Percentiles rank a stretch among this genome's conserved stretches.
Evolutionary conservation across 2,329 filamentous ascomycete species (phyloP).

Genomic region (Phyllosticta citribraziliensis): DNA sequence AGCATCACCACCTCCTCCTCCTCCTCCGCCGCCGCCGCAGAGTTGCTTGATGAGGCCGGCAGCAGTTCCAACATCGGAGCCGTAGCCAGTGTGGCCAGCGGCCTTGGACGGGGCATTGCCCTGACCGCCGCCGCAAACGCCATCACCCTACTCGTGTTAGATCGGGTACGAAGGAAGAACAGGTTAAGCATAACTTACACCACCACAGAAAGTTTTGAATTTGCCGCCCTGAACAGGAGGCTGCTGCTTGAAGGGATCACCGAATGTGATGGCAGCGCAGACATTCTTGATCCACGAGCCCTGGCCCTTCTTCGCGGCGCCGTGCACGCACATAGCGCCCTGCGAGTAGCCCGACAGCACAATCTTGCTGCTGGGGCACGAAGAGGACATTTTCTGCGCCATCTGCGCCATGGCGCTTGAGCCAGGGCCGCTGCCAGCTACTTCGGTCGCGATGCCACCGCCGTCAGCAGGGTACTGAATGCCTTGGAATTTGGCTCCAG

Average conservation of each 20-base stretch:
- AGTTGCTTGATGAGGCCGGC: conserved; percentile 17
- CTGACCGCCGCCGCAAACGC: conserved; percentile 16
- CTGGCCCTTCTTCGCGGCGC: conserved; percentile 6
- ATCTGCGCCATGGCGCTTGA: conserved; percentile 29
- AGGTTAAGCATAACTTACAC: background rate
- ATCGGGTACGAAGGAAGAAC: background rate
- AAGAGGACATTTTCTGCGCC: conserved; percentile 30
- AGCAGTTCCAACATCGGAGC: conserved; percentile 18
- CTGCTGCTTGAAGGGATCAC: conserved; percentile 25
- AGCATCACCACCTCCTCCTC: background rate
- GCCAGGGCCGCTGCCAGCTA: background rate
- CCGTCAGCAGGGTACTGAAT: conserved; percentile 41
- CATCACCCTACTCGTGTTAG: conserved; percentile 16
- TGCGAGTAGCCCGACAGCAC: conserved; percentile 38
- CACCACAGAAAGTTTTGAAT: conserved; percentile 13
- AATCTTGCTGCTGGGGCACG: conserved; percentile 38
- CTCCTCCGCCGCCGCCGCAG: background rate
- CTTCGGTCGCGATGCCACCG: conserved; percentile 22
- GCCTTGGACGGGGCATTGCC: conserved; percentile 10
- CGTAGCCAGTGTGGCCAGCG: conserved; percentile 23
- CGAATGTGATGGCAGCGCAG: conserved; percentile 25
- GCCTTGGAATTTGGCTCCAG: conserved; percentile 41
- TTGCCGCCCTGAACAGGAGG: conserved; percentile 17
- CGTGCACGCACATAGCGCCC: conserved; percentile 26
- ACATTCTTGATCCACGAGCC: conserved; percentile 10